Percentiles rank a stretch among this genome's conserved stretches.
Conservation (phyloP, 192 early-diverging fungal species). For the Coemansia sp. region DNA sequence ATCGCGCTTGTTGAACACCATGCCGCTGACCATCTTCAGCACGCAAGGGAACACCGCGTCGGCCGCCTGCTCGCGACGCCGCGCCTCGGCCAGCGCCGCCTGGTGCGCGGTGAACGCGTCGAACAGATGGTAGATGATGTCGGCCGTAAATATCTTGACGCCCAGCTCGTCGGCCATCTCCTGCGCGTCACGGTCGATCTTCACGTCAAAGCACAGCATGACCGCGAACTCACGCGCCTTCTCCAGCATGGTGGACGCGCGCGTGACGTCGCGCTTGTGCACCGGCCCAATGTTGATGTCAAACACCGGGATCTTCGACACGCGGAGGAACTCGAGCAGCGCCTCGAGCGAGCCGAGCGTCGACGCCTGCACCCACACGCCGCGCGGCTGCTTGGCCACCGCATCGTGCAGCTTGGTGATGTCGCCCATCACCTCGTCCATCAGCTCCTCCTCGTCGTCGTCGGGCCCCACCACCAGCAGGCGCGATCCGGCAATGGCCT, state of each 20-base stretch:
- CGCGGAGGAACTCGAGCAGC: constrained; percentile 85
- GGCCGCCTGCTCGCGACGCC: constrained; percentile 80
- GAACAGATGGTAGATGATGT: constrained; percentile 99
- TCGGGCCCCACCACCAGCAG: constrained; percentile 88
- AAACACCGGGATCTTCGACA: constrained; percentile 90
- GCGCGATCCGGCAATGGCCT: constrained; percentile 95
- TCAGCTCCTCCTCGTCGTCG: constrained; percentile 94
- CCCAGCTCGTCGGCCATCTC: constrained; percentile 88
- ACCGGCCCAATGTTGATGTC: constrained; percentile 97
- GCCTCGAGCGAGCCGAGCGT: constrained; percentile 98
- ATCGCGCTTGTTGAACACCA: constrained; percentile 90
- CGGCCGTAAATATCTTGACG: constrained; percentile 89
- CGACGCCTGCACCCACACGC: constrained; percentile 98
- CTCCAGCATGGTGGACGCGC: constrained; percentile 89
- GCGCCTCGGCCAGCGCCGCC: constrained; percentile 74
- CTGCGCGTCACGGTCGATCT: constrained; percentile 83
- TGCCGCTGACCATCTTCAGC: constrained; percentile 80
- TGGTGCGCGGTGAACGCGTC: constrained; percentile 85
- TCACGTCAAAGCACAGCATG: constrained; percentile 88
- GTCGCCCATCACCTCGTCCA: constrained; percentile 93
- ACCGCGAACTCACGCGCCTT: constrained; percentile 79
- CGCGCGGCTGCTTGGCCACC: constrained; percentile 79
- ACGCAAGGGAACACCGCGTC: constrained; percentile 96
- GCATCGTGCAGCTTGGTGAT: constrained; percentile 68
- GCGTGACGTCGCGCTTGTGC: constrained; percentile 94